A percentile compares a stretch with the other conserved stretches of the same genome.
These are phyloP conservation scores for Arthrinium phaeospermum DNA, from an alignment of 2,329 filamentous ascomycete species.

Conservation along the genomic window DNA sequence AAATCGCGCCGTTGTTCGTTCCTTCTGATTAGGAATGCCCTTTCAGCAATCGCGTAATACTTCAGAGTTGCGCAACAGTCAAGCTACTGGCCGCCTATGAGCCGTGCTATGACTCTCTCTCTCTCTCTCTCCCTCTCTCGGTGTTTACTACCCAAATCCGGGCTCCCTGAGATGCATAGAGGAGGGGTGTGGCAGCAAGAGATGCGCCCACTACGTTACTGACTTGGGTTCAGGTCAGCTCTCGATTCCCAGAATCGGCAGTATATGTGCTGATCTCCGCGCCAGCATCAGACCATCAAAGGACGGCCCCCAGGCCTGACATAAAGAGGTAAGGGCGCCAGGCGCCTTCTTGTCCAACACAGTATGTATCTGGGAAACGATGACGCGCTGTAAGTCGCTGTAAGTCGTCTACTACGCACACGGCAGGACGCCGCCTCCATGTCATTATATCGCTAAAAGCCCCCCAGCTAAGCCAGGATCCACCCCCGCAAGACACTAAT, in stretches of 20 bases:
- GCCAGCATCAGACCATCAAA: conserved; percentile 3
- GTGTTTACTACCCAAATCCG: background rate
- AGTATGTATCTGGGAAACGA: background rate
- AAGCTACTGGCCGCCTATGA: conserved; percentile 6
- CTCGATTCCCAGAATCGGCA: background rate
- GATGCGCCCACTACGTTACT: conserved; percentile 11
- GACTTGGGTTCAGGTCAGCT: background rate
- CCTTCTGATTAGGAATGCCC: background rate
- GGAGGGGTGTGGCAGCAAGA: background rate
- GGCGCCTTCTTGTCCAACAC: background rate
- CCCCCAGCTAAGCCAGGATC: background rate
- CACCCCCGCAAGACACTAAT: conserved; percentile 4
- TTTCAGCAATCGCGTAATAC: background rate
- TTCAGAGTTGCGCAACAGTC: conserved; percentile 15
- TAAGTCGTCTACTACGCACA: background rate
- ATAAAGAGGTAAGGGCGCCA: background rate
- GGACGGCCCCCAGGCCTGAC: background rate
- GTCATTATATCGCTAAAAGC: background rate
- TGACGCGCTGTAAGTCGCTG: conserved; percentile 6
- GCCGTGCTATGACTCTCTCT: background rate
- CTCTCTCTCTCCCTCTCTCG: background rate
- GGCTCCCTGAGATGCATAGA: background rate
- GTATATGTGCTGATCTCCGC: background rate
- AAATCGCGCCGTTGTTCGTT: background rate
- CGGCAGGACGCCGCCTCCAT: background rate